These are phyloP conservation scores for Ceratocystis lukuohia DNA, from an alignment of 2,329 filamentous ascomycete species.

Conservation along the genomic window DNA sequence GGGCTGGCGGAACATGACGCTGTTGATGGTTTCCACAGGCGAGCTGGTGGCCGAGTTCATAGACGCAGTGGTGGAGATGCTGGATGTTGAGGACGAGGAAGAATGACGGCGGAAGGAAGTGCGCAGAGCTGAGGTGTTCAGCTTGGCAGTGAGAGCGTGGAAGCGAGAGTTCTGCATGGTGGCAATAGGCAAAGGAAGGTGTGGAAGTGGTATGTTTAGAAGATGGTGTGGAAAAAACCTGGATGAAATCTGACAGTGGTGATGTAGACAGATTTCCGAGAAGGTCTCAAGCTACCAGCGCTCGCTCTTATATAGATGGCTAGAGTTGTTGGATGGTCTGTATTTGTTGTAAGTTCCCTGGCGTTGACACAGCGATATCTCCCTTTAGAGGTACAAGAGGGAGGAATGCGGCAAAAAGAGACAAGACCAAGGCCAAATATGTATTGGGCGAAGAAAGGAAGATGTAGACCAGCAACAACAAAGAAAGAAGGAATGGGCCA, in stretches of 20 bases:
- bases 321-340: background rate
- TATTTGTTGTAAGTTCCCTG: constrained; percentile 6
- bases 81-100: constrained; percentile 34
- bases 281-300: constrained; percentile 4
- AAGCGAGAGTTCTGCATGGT: constrained; percentile 38
- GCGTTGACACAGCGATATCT: constrained; percentile 11
- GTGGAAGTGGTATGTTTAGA: background rate
- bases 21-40: constrained; percentile 41
- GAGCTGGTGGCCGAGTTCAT: constrained; percentile 29
- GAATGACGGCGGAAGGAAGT: constrained; percentile 40
- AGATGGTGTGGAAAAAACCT: background rate
- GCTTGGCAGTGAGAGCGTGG: constrained; percentile 37
- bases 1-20: constrained; percentile 44
- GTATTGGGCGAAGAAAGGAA: constrained; percentile 14
- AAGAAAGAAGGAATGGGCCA: constrained; percentile 13
- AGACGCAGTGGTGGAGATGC: constrained; percentile 10
- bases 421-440: constrained; percentile 15
- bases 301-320: constrained; percentile 5
- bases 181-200: constrained; percentile 19
- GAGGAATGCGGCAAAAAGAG: constrained; percentile 15
- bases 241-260: no score
- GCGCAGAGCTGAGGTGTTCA: constrained; percentile 36
- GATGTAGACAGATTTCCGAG: background rate
- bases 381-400: constrained; percentile 11
- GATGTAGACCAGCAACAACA: constrained; percentile 8